A percentile compares a stretch with the other conserved stretches of the same genome.
Conservation (phyloP, 2,329 filamentous ascomycete genomes). For the Claviceps pazoutovae region DNA sequence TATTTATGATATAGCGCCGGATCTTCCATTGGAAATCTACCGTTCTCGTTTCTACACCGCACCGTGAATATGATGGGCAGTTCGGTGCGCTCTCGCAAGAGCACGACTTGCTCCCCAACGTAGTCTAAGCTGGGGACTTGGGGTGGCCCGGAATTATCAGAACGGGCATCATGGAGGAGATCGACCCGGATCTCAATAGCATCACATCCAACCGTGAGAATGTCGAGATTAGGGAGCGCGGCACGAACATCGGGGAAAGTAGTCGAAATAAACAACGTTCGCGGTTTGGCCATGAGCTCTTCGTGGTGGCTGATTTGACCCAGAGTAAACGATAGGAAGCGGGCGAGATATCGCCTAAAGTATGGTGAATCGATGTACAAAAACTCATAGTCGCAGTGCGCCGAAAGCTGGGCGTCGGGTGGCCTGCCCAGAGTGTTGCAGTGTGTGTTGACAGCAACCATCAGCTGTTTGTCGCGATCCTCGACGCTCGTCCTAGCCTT, state of each 20-base stretch:
- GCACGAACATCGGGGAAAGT: conserved; percentile 78
- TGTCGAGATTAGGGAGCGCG: conserved; percentile 72
- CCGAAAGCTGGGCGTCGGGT: conserved; percentile 50
- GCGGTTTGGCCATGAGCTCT: conserved; percentile 60
- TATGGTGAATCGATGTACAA: conserved; percentile 63
- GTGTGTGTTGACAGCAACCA: conserved; percentile 63
- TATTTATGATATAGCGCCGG: conserved; percentile 64
- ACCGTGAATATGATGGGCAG: conserved; percentile 86
- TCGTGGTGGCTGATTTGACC: conserved; percentile 70
- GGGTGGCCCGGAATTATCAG: conserved; percentile 42
- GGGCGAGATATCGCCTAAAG: conserved; percentile 60
- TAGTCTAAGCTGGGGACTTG: conserved; percentile 66
- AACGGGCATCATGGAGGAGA: conserved; percentile 57
- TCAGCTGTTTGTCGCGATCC: conserved; percentile 40
- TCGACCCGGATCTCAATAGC: conserved; percentile 78
- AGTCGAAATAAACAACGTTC: conserved; percentile 76
- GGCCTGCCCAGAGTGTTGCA: conserved; percentile 58
- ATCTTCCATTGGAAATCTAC: conserved; percentile 71
- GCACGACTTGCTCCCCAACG: conserved; percentile 76
- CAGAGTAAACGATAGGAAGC: conserved; percentile 66
- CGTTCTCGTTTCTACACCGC: conserved; percentile 68
- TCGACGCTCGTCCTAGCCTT: conserved; percentile 44
- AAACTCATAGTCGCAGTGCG: conserved; percentile 71
- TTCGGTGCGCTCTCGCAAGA: conserved; percentile 69
- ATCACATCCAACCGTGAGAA: conserved; percentile 74